Evolutionary conservation across 306 rosid genomes (phyloP).

Genomic region (Myrica gale): DNA sequence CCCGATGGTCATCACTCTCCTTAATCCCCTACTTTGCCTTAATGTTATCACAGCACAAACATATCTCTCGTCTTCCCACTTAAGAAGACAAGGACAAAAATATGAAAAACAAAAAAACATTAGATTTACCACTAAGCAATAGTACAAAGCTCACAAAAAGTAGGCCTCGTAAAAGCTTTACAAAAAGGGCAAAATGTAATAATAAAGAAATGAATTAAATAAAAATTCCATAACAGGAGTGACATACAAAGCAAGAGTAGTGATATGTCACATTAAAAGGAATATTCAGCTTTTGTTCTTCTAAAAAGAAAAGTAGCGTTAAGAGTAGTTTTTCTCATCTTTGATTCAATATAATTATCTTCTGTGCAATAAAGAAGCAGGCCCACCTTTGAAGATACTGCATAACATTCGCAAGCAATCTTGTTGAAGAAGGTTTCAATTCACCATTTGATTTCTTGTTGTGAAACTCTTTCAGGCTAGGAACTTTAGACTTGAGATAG

Average conservation of each 20-base stretch:
- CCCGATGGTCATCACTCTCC: no score
- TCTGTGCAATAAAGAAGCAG: constrained; percentile 14
- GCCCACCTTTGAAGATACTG: constrained; percentile 75
- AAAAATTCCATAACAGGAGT: not conserved
- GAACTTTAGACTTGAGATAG: constrained; percentile 66
- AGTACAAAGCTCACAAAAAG: no score
- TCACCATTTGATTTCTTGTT: constrained; percentile 63
- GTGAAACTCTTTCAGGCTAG: constrained; percentile 64
- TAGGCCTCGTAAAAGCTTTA: no score
- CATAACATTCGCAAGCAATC: constrained; percentile 58
- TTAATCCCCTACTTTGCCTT: no score
- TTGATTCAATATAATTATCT: not conserved
- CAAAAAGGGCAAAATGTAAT: no score
- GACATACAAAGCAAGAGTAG: not conserved
- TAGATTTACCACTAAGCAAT: no score
- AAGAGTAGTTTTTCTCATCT: not conserved
- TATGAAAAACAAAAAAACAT: no score
- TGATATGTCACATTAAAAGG: not conserved
- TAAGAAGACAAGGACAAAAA: no score
- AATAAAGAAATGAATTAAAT: not conserved
- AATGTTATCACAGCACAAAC: no score
- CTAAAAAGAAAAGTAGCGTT: not conserved
- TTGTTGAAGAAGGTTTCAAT: constrained; percentile 48
- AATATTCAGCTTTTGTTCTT: not conserved
- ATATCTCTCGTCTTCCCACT: no score